Base-by-base conservation (phyloP, 176 grass and related monocot species). In the Elaeis guineensis region DNA sequence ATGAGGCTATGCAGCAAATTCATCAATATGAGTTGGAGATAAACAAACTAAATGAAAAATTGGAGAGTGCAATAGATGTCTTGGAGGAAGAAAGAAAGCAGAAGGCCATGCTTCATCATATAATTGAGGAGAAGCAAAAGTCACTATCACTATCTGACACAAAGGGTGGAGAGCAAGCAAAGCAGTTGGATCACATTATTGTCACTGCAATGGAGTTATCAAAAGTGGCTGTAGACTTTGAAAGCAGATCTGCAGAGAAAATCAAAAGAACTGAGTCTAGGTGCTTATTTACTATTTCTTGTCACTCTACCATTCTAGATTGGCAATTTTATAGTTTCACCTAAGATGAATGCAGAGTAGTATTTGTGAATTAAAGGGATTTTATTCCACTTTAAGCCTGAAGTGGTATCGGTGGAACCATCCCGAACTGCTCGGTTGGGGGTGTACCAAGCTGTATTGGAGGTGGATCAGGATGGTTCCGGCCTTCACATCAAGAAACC, bases 71-170 rank as follows among this genome's bases (percentile, higher is more conserved):
- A 59, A 63, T 68, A 25, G 17, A 69, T 71, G 70, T 71, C 51
- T 70, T 90, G 61, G 69, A 82, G 55, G 64, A 90, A 82, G 55
- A 64, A 19, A 75, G 82, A 70, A 62, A 82, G 52, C 75, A 90
- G 54, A 87, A 82, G 17, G 57, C 69, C 25, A 75, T 80, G 49
- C 75, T 96, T 56, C 65, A 78, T 2, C 70, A 22, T 21, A 87
- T 62, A 52, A 77, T 84, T 21, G 21, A 58, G 25, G 78, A 88
- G 54, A 90, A 84, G 69, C 74, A 85, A 60, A 90, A 35, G 52
- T 50, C 63, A 68, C 14, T 73, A 49, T 49, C 51, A 21, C 62
- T 70, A 29, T 73, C 26, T 16, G 61, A 69, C 15, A 21, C 51
- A 1, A 69, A 67, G 65, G 72, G 69, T 15, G 66, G 12, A 17